Conservation (phyloP, 2,329 filamentous ascomycete species). For the Zymoseptoria tritici region DNA sequence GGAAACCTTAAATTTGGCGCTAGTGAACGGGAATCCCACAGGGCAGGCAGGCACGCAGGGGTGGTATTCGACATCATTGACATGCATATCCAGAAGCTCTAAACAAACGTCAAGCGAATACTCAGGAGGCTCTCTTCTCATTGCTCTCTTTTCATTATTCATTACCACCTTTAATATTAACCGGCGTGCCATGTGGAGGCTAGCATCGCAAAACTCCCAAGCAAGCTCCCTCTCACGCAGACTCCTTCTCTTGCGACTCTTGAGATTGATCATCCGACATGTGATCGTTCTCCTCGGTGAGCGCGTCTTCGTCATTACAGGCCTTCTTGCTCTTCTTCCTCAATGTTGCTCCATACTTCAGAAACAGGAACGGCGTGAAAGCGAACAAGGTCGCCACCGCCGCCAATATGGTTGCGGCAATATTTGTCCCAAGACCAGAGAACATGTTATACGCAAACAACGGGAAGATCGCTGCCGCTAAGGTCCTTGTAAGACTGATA, state of each 20-base stretch:
- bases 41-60: not conserved
- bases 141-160: too few relatives aligned
- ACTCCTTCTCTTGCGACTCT: not conserved
- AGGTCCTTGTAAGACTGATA: conserved; percentile 49
- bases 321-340: conserved; percentile 14
- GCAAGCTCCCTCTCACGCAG: not conserved
- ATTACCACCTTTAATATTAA: too few relatives aligned
- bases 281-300: conserved; percentile 14
- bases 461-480: conserved; percentile 50
- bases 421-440: conserved; percentile 38
- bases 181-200: too few relatives aligned
- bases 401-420: conserved; percentile 24
- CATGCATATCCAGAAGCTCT: too few relatives aligned
- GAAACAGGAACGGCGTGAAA: conserved; percentile 16
- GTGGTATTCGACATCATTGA: not conserved
- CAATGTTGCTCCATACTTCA: conserved; percentile 10
- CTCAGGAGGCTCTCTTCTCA: too few relatives aligned
- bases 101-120: too few relatives aligned
- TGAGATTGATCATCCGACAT: conserved; percentile 6
- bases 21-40: not conserved
- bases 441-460: conserved; percentile 51
- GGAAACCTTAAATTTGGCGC: not conserved
- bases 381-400: conserved; percentile 33
- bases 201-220: too few relatives aligned
- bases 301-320: conserved; percentile 6